Conservation (phyloP, 2,329 filamentous ascomycete species). For the Neofusicoccum kwambonambiense region DNA sequence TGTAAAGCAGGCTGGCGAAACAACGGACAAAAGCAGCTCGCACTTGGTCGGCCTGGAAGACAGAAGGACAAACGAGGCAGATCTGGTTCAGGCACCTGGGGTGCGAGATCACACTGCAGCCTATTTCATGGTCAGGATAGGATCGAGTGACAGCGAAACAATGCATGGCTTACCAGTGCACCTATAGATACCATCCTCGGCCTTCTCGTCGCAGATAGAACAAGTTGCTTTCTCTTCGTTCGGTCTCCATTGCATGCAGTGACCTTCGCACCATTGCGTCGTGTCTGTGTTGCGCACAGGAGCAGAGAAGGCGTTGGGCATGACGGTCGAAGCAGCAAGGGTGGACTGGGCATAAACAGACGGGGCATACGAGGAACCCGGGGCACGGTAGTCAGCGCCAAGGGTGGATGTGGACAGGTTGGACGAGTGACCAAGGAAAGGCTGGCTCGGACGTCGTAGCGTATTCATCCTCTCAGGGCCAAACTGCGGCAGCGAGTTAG, state of each 20-base stretch:
- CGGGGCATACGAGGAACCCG: constrained; percentile 62
- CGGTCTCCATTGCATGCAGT: constrained; percentile 69
- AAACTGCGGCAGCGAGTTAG: constrained; percentile 52
- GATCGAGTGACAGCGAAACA: neutral
- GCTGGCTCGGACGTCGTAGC: constrained; percentile 61
- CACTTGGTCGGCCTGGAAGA: constrained; percentile 65
- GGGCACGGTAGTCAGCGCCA: constrained; percentile 50
- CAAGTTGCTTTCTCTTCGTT: constrained; percentile 63
- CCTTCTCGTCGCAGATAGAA: constrained; percentile 73
- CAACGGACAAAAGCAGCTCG: constrained; percentile 67
- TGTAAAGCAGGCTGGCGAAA: constrained; percentile 68
- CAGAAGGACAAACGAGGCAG: constrained; percentile 64
- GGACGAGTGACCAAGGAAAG: constrained; percentile 65
- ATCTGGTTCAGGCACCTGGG: constrained; percentile 60
- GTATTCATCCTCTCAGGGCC: constrained; percentile 70
- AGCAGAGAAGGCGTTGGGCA: constrained; percentile 80
- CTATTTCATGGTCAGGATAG: constrained; percentile 28
- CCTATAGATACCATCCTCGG: constrained; percentile 71
- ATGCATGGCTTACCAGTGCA: constrained; percentile 54
- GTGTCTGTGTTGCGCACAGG: constrained; percentile 76
- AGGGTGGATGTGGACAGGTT: constrained; percentile 68
- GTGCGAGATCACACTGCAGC: constrained; percentile 59
- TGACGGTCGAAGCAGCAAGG: constrained; percentile 78
- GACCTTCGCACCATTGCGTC: constrained; percentile 80
- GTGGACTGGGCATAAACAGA: constrained; percentile 86